Percentiles rank a stretch among this genome's conserved stretches.
Conservation (phyloP, 2,329 filamentous ascomycete genomes). For the Colletotrichum simmondsii region DNA sequence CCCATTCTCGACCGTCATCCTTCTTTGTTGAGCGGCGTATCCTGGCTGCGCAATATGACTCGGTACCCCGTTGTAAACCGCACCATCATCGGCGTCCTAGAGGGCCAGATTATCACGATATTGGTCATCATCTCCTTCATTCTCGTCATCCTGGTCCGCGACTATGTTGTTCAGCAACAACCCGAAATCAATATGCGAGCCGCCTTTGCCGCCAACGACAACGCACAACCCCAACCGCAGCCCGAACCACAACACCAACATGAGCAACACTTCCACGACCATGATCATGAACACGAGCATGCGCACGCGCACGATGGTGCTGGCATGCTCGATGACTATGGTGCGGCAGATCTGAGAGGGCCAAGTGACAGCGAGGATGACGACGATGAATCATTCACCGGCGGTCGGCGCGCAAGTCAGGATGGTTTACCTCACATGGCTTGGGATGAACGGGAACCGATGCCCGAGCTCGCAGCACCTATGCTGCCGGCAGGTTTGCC, state of each 20-base stretch:
- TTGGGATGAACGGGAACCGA: conserved; percentile 20
- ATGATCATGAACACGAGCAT: conserved; percentile 32
- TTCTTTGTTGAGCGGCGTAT: conserved; percentile 67
- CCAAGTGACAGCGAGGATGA: conserved; percentile 24
- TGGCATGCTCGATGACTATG: not conserved
- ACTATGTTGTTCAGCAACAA: conserved; percentile 98
- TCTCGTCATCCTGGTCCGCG: conserved; percentile 93
- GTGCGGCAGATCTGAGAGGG: not conserved
- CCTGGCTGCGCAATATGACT: conserved; percentile 71
- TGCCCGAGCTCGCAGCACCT: not conserved
- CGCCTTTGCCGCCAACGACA: conserved; percentile 53
- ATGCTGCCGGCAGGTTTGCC: not conserved
- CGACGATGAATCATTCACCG: conserved; percentile 10
- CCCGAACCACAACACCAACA: conserved; percentile 7
- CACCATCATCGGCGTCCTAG: conserved; percentile 82
- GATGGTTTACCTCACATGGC: conserved; percentile 9
- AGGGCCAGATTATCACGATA: conserved; percentile 94
- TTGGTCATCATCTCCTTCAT: conserved; percentile 95
- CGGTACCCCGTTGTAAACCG: conserved; percentile 79
- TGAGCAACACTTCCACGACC: not conserved
- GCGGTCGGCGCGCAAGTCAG: not conserved
- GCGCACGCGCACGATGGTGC: not conserved
- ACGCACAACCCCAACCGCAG: conserved; percentile 12
- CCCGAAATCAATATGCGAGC: conserved; percentile 87
- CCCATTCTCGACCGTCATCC: conserved; percentile 39